Percentiles rank a stretch among this genome's conserved stretches.
These are phyloP conservation scores for Truncatella angustata DNA, from an alignment of 2,329 filamentous ascomycete genomes.

Conservation along the genomic window DNA sequence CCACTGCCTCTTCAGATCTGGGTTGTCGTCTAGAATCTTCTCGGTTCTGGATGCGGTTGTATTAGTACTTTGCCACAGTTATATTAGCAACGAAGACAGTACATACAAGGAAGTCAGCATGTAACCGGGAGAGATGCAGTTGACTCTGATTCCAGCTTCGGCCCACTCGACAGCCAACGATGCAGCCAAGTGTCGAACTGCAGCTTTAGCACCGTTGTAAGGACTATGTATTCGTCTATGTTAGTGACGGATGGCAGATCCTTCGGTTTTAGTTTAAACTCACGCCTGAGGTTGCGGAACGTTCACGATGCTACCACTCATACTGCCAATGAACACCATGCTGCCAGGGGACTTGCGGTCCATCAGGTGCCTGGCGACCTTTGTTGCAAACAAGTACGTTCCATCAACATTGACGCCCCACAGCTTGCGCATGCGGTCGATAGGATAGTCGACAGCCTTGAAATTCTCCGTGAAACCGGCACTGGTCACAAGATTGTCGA, in stretches of 20 bases:
- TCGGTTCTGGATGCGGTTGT: conserved; percentile 60
- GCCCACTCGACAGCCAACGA: conserved; percentile 96
- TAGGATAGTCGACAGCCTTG: conserved; percentile 84
- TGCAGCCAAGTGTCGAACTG: conserved; percentile 81
- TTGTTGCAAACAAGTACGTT: conserved; percentile 83
- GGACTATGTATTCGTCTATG: conserved; percentile 43
- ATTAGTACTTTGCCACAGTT: conserved; percentile 7
- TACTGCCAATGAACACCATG: conserved; percentile 94
- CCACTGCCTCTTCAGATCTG: conserved; percentile 87
- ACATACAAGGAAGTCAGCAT: conserved; percentile 91
- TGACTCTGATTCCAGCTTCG: conserved; percentile 81
- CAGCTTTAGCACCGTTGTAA: conserved; percentile 92
- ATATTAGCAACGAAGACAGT: not conserved
- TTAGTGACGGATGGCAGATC: not conserved
- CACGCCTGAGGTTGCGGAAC: conserved; percentile 87
- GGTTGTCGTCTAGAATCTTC: conserved; percentile 93
- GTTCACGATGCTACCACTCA: conserved; percentile 92
- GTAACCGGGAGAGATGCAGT: conserved; percentile 93
- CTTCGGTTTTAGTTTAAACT: conserved; percentile 22
- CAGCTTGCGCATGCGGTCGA: conserved; percentile 87
- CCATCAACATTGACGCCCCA: conserved; percentile 94
- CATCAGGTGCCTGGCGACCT: conserved; percentile 86
- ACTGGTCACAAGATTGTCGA: conserved; percentile 92
- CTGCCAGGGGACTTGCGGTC: conserved; percentile 74
- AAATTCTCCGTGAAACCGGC: conserved; percentile 97